These are phyloP conservation scores for Fusarium pseudocircinatum DNA, from an alignment of 2,329 filamentous ascomycete genomes.

Conservation along the genomic window DNA sequence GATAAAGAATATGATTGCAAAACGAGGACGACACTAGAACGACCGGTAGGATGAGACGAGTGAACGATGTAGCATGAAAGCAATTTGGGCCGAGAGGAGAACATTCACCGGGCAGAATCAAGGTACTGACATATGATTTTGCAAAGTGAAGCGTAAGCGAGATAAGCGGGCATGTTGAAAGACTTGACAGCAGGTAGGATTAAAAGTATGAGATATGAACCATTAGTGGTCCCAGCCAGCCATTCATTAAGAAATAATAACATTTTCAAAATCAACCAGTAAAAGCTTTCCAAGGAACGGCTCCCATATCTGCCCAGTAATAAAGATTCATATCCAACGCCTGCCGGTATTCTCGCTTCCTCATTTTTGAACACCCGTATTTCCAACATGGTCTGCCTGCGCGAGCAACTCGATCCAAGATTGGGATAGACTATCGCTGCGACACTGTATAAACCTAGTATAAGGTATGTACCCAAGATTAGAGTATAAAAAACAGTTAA, in stretches of 20 bases:
- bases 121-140: not conserved
- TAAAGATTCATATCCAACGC: constrained; percentile 31
- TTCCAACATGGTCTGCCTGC: constrained; percentile 16
- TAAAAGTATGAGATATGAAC: constrained; percentile 19
- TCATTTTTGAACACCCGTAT: constrained; percentile 36
- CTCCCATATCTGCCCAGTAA: constrained; percentile 37
- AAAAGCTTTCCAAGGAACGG: constrained; percentile 38
- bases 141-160: not conserved
- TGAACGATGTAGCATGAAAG: not conserved
- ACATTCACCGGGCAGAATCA: not conserved
- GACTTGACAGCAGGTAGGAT: constrained; percentile 14
- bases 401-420: constrained; percentile 17
- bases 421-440: not conserved
- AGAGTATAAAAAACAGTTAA: constrained; percentile 22
- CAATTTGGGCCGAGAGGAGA: not conserved
- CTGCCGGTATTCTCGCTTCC: constrained; percentile 31
- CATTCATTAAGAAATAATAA: constrained; percentile 35
- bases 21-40: not conserved
- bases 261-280: constrained; percentile 36
- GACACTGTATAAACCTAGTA: constrained; percentile 29
- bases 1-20: not conserved
- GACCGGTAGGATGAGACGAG: not conserved
- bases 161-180: not conserved
- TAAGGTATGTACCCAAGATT: constrained; percentile 39
- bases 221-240: constrained; percentile 23